phyloP scores from a whole-genome alignment of 2,329 filamentous ascomycete genomes.

The Alternaria triticina region DNA sequence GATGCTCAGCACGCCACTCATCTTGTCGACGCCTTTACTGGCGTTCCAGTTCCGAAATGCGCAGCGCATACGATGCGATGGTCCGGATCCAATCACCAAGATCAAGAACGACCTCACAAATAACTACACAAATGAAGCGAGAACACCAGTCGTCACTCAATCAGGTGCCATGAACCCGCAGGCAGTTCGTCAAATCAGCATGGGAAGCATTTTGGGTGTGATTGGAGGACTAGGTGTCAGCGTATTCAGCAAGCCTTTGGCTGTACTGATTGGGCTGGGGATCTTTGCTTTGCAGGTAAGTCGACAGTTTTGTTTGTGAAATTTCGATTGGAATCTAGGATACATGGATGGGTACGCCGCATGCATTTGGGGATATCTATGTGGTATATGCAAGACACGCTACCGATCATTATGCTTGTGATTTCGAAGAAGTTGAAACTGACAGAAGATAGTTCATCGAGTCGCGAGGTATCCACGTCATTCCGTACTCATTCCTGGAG shows the following conservation, averaged over 20 bases:
- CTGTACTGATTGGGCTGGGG: conserved; percentile 69
- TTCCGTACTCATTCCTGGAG: conserved; percentile 58
- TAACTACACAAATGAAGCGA: conserved; percentile 49
- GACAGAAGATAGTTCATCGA: conserved; percentile 54
- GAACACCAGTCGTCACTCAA: conserved; percentile 46
- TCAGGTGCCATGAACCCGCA: conserved; percentile 50
- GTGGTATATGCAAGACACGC: conserved; percentile 10
- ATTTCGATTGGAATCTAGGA: not conserved
- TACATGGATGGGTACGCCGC: not conserved
- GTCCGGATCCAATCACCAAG: conserved; percentile 41
- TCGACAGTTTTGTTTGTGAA: not conserved
- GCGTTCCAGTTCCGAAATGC: conserved; percentile 31
- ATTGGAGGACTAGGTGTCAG: conserved; percentile 67
- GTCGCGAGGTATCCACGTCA: conserved; percentile 58
- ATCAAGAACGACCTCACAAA: conserved; percentile 46
- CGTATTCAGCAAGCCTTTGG: conserved; percentile 73
- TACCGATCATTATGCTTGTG: conserved; percentile 11
- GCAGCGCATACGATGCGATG: conserved; percentile 47
- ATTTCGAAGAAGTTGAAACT: conserved; percentile 12
- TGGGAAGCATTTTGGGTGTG: conserved; percentile 54
- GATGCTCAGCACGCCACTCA: conserved; percentile 44
- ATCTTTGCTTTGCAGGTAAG: conserved; percentile 69
- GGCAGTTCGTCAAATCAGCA: conserved; percentile 53
- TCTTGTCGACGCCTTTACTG: conserved; percentile 43
- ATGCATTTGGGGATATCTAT: conserved; percentile 12